Evolutionary conservation across 2,329 filamentous ascomycete species (phyloP).

Genomic region (Aspergillus carbonarius): DNA sequence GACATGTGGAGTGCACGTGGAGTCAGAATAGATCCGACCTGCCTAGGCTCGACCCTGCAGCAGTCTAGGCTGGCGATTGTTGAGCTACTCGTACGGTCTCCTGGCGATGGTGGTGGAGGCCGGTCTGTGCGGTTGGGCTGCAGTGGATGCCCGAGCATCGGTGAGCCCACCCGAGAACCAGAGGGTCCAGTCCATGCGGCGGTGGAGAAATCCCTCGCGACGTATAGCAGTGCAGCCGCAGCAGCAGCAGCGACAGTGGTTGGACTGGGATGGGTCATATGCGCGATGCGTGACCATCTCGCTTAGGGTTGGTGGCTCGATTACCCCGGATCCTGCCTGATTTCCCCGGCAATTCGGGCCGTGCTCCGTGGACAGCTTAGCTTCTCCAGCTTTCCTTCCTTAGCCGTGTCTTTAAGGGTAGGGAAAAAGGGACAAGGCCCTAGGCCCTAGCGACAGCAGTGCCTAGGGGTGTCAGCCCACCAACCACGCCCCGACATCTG

Average conservation of each 20-base stretch:
- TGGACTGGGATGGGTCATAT: background rate
- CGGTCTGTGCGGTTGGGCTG: background rate
- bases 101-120: no score
- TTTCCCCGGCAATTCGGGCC: conserved; percentile 1
- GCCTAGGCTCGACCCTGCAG: background rate
- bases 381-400: no score
- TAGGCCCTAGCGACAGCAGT: background rate
- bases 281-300: background rate
- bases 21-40: no score
- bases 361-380: background rate
- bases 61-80: background rate
- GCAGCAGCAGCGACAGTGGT: background rate
- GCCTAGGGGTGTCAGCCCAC: background rate
- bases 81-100: no score
- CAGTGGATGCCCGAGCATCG: no score
- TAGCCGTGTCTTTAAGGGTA: no score
- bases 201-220: background rate
- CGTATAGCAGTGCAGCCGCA: background rate
- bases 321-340: background rate
- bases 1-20: no score
- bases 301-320: background rate
- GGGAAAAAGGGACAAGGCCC: no score
- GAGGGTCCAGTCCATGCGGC: background rate
- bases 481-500: background rate
- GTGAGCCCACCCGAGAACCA: no score